Percentiles rank a stretch among this genome's conserved stretches.
Conservation (phyloP, 1,139 yeast species). For the Suhomyces taliae region DNA sequence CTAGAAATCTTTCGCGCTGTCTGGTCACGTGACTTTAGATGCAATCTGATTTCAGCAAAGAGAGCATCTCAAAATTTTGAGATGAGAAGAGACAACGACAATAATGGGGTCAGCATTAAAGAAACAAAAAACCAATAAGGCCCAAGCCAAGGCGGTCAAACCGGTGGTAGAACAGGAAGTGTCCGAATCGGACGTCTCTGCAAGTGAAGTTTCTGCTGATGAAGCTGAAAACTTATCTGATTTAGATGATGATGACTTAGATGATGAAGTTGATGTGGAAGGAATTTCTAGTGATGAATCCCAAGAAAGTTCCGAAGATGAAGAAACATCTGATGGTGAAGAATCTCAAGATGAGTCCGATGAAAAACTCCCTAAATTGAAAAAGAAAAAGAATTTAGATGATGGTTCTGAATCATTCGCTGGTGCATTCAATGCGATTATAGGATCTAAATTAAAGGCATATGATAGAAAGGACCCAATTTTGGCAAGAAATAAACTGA, state of each 20-base stretch:
- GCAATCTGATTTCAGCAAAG: neutral
- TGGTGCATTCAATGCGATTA: constrained; percentile 77
- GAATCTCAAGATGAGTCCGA: constrained; percentile 23
- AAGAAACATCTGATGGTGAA: constrained; percentile 16
- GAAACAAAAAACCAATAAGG: constrained; percentile 19
- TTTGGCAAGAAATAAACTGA: constrained; percentile 71
- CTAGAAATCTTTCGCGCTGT: neutral
- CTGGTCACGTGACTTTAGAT: neutral
- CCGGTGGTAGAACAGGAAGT: constrained; percentile 5
- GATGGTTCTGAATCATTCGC: constrained; percentile 79
- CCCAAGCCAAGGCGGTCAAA: constrained; percentile 9
- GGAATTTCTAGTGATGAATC: constrained; percentile 14
- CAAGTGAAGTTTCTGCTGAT: constrained; percentile 4
- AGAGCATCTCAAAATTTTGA: constrained; percentile 3
- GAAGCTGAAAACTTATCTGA: constrained; percentile 10
- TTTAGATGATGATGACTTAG: constrained; percentile 16
- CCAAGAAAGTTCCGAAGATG: constrained; percentile 17
- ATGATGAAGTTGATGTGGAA: constrained; percentile 18
- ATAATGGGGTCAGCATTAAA: constrained; percentile 19
- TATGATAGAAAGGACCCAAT: constrained; percentile 89
- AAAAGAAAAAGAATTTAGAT: constrained; percentile 55
- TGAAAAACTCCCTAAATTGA: constrained; percentile 48
- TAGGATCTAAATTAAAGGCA: constrained; percentile 84
- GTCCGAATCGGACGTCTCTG: constrained; percentile 7
- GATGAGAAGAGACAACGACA: neutral